Base-by-base conservation (phyloP, 2,329 filamentous ascomycete genomes). In the Alternaria panax region DNA sequence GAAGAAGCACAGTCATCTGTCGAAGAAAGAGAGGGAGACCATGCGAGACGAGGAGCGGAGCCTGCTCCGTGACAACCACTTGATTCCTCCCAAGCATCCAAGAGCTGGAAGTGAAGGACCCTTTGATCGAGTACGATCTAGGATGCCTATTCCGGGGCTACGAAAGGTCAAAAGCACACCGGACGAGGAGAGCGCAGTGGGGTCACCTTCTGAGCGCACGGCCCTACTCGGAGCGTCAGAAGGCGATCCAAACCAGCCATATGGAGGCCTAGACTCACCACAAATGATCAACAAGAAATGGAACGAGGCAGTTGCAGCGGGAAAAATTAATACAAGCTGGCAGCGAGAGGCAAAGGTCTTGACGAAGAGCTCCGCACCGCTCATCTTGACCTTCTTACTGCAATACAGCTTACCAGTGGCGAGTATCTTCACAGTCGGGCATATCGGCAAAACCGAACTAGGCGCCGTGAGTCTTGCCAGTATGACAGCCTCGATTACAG, bases 251-350 rank as follows among this genome's bases (percentile, higher is more conserved):
- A 53, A 54, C 28, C 60, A 73, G 54, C 79, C 79, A 18, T 82
- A 84, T 65, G 80, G 81, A 11, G 80, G 82, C 22, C 80, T 80
- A 38, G 81, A 81, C 56, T 82, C 80, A 5, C 80, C 83, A 5
- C 86, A 87, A 45, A 72, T 64, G 0, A 75, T 79, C 54, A 70
- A 75, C 38, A 69, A 74, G 46, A 74, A 65, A 34, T 79, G 75
- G 75, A 71, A 94, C 63, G 90, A 93, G 62, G 94, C 93, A 0
- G 91, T 97, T 11, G 85, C 87, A 1, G 86, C 90, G 0, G 92
- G 93, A 11, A 86, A 88, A 72, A 93, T 98, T 65, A 89, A 90
- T 53, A 97, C 93, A 5, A 96, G 92, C 5, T 98, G 93, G 93
- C 89, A 91, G 77, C 88, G 93, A 63, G 94, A 98, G 82, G 84